Evolutionary conservation across 106 monocot genomes (phyloP).

Genomic region (Dioscorea dumetorum): DNA sequence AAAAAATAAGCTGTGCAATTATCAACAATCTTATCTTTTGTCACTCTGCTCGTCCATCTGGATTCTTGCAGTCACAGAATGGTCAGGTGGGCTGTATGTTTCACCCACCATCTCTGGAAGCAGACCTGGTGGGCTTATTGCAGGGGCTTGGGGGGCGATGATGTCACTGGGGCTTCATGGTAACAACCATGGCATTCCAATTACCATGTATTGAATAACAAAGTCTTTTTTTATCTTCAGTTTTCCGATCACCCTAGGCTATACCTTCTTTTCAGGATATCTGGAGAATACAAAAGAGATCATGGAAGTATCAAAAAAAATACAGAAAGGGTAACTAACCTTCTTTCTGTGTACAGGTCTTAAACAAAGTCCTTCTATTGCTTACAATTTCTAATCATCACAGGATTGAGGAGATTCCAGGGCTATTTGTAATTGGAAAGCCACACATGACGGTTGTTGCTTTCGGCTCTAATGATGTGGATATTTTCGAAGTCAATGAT

Average conservation of each 20-base stretch:
- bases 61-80: slow-evolving; percentile 73
- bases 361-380: not conserved
- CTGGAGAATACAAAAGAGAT: slow-evolving; percentile 83
- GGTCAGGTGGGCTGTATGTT: slow-evolving; percentile 98
- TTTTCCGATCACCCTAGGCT: not conserved
- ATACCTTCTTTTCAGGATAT: slow-evolving; percentile 38
- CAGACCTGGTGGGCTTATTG: slow-evolving; percentile 92
- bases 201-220: not conserved
- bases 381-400: not conserved
- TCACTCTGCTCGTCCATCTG: not conserved
- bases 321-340: slow-evolving; percentile 63
- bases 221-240: not conserved
- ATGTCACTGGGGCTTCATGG: slow-evolving; percentile 86
- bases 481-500: slow-evolving; percentile 97
- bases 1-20: no score
- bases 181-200: slow-evolving; percentile 8
- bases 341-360: not conserved
- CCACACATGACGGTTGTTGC: slow-evolving; percentile 90
- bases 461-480: slow-evolving; percentile 64
- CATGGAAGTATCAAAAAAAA: slow-evolving; percentile 88
- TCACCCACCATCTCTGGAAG: slow-evolving; percentile 96
- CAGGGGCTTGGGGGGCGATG: slow-evolving; percentile 98
- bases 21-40: not conserved
- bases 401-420: slow-evolving; percentile 82
- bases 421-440: slow-evolving; percentile 68